These are phyloP conservation scores for Coprinopsis sp. DNA, from an alignment of 768 basidiomycete genomes.

Conservation along the genomic window DNA sequence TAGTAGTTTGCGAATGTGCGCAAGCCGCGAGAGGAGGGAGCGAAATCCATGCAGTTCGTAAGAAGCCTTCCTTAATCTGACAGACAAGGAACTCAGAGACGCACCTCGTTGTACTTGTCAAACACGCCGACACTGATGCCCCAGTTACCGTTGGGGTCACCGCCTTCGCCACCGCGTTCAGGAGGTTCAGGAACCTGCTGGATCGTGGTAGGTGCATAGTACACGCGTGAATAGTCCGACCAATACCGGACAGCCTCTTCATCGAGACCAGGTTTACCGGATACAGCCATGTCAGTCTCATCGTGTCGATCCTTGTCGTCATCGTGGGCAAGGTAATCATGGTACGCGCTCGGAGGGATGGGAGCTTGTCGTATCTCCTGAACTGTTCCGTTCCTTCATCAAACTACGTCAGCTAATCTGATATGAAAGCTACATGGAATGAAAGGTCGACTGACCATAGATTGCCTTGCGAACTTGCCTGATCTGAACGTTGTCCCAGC, in stretches of 20 bases:
- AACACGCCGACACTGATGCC: constrained; percentile 46
- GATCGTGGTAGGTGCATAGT: constrained; percentile 60
- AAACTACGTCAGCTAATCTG: not conserved
- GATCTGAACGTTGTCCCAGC: constrained; percentile 26
- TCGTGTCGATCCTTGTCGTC: constrained; percentile 4
- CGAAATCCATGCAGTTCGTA: too few species aligned
- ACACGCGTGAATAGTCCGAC: constrained; percentile 66
- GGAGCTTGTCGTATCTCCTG: constrained; percentile 17
- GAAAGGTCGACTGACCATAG: constrained; percentile 12
- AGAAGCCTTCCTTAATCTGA: too few species aligned
- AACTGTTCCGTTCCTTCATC: constrained; percentile 10
- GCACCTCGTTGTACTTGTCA: constrained; percentile 50
- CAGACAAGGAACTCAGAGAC: too few species aligned
- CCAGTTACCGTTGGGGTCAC: constrained; percentile 55
- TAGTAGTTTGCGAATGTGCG: too few species aligned
- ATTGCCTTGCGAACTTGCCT: constrained; percentile 18
- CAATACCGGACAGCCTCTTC: constrained; percentile 47
- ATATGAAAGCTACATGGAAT: too few species aligned
- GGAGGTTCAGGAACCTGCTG: constrained; percentile 58
- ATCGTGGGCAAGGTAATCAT: constrained; percentile 36
- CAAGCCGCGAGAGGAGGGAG: too few species aligned
- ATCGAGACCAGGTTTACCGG: too few species aligned
- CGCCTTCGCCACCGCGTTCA: constrained; percentile 57
- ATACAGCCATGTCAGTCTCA: not conserved
- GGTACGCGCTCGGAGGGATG: constrained; percentile 54